These are phyloP conservation scores for Aureobasidium sp. DNA, from an alignment of 2,329 filamentous ascomycete genomes.

Conservation along the genomic window DNA sequence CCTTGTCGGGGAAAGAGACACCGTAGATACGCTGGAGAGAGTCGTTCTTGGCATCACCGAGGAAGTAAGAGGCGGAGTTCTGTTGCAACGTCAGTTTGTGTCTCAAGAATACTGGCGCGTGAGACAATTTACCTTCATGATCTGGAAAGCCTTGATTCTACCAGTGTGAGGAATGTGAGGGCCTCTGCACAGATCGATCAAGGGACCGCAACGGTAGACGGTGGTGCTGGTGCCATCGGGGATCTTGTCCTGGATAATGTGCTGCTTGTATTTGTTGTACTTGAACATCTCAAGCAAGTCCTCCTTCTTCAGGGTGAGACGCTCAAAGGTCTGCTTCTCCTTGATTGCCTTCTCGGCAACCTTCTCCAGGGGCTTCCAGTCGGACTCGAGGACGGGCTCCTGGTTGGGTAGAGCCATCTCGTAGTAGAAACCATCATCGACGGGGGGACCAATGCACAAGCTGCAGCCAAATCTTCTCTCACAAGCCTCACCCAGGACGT, in stretches of 20 bases:
- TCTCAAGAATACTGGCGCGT: background rate
- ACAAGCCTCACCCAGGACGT: conserved; percentile 90
- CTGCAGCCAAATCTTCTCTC: conserved; percentile 87
- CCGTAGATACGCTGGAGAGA: conserved; percentile 95
- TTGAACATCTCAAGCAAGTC: conserved; percentile 93
- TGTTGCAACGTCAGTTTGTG: conserved; percentile 22
- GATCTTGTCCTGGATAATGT: conserved; percentile 93
- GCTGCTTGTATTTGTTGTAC: conserved; percentile 97
- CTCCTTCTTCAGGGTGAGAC: conserved; percentile 80
- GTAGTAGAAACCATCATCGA: conserved; percentile 92
- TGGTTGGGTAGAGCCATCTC: conserved; percentile 81
- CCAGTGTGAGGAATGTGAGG: conserved; percentile 92
- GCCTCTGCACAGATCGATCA: conserved; percentile 92
- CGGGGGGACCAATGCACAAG: conserved; percentile 88
- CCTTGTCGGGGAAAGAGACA: conserved; percentile 95
- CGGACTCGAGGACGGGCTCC: conserved; percentile 61
- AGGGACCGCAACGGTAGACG: conserved; percentile 85
- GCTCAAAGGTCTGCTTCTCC: conserved; percentile 93
- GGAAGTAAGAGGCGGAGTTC: conserved; percentile 80
- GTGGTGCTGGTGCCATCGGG: conserved; percentile 83
- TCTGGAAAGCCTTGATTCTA: conserved; percentile 88
- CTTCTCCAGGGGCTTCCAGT: conserved; percentile 79
- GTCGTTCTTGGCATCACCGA: conserved; percentile 89
- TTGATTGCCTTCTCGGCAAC: conserved; percentile 81
- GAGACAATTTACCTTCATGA: conserved; percentile 59